Conservation (phyloP, 2,329 filamentous ascomycete genomes). For the Fusarium agapanthi region DNA sequence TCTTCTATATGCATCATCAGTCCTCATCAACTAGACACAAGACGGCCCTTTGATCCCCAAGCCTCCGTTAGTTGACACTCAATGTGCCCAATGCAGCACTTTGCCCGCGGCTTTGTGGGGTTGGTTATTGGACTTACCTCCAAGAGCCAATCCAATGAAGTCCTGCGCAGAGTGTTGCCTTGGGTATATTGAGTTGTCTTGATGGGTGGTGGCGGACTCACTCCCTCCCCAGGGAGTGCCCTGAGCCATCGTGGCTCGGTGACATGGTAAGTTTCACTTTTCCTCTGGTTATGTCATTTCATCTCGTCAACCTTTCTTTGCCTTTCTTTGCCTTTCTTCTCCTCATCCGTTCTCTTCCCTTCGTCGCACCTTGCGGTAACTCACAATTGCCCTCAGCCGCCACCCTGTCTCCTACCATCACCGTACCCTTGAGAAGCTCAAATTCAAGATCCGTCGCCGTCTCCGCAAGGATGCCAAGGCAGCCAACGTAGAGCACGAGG, state of each 20-base stretch:
- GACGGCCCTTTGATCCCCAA: neutral
- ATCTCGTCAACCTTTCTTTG: neutral
- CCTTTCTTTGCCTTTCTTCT: neutral
- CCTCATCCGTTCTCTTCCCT: neutral
- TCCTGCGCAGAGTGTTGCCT: neutral
- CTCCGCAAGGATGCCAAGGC: neutral
- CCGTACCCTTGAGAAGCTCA: no score
- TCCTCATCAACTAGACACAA: neutral
- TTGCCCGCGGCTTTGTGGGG: neutral
- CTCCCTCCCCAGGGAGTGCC: neutral
- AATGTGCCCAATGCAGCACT: neutral
- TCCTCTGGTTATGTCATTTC: neutral
- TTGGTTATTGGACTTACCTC: neutral
- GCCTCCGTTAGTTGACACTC: neutral
- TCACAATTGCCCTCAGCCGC: neutral
- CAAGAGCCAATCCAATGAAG: neutral
- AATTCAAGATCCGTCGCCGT: neutral
- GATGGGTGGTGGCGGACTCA: neutral
- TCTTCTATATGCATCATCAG: neutral
- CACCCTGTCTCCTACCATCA: no score
- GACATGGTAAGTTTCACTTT: neutral
- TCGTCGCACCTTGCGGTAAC: neutral
- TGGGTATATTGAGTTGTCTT: neutral
- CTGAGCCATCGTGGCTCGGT: neutral
- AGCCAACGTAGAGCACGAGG: no score